Evolutionary conservation across 148 eudicot genomes (phyloP).

Genomic region (Rhododendron henanense): DNA sequence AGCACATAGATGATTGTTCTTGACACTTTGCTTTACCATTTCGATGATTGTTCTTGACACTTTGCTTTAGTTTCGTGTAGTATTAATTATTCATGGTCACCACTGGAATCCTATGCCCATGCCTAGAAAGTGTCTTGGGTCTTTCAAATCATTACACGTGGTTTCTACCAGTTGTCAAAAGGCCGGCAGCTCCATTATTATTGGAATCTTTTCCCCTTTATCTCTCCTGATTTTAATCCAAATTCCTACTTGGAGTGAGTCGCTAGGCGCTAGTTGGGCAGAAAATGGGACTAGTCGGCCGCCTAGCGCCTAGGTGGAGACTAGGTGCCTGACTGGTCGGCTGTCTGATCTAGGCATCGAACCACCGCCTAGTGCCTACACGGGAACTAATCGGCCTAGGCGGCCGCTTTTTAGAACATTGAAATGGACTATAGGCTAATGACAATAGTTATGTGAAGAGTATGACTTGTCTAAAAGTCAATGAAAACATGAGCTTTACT

Average conservation of each 20-base stretch:
- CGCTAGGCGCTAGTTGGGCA: too few relatives aligned
- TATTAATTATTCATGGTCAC: neutral
- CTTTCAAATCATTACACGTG: neutral
- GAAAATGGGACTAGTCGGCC: too few relatives aligned
- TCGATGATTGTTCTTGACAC: neutral
- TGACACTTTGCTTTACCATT: neutral
- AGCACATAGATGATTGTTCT: neutral
- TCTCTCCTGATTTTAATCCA: neutral
- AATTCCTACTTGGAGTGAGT: neutral
- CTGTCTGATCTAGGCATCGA: too few relatives aligned
- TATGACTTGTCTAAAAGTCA: too few relatives aligned
- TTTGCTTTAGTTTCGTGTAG: neutral
- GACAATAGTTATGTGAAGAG: too few relatives aligned
- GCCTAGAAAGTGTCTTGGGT: neutral
- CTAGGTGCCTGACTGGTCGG: accelerated
- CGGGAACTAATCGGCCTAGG: too few relatives aligned
- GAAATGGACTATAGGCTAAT: too few relatives aligned
- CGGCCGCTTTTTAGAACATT: too few relatives aligned
- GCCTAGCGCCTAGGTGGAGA: too few relatives aligned
- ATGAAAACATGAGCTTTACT: too few relatives aligned
- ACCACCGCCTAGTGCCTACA: too few relatives aligned
- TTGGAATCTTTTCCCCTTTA: neutral
- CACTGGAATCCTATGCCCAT: neutral
- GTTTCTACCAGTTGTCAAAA: neutral
- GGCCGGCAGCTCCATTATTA: neutral